Conservation (phyloP, 2,329 filamentous ascomycete genomes). For the Blumeria hordei region DNA sequence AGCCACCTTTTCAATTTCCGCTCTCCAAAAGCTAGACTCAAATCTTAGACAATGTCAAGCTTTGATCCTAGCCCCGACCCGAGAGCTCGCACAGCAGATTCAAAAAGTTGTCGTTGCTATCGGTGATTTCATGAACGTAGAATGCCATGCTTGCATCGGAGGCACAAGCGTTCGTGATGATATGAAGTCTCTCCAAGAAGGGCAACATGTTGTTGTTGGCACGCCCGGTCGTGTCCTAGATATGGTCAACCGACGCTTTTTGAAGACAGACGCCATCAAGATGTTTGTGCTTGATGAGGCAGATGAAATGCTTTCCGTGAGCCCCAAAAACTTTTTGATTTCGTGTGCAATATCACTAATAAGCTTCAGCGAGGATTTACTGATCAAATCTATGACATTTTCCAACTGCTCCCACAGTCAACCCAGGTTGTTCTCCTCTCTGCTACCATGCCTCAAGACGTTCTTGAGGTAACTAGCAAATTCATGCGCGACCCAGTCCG, state of each 20-base stretch:
- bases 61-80: constrained; percentile 88
- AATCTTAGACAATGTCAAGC: constrained; percentile 93
- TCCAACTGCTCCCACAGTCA: constrained; percentile 91
- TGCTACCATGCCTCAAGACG: constrained; percentile 96
- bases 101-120: constrained; percentile 98
- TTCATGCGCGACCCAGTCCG: constrained; percentile 99
- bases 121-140: constrained; percentile 97
- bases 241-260: constrained; percentile 96
- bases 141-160: constrained; percentile 98
- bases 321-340: constrained; percentile 13
- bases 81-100: constrained; percentile 97
- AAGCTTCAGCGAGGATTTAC: constrained; percentile 68
- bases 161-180: constrained; percentile 95
- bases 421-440: constrained; percentile 97
- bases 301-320: constrained; percentile 90
- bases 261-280: constrained; percentile 97
- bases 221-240: constrained; percentile 96
- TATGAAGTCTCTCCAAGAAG: constrained; percentile 92
- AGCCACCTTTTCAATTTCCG: constrained; percentile 96
- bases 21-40: constrained; percentile 95
- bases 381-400: constrained; percentile 99
- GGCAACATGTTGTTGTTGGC: constrained; percentile 90
- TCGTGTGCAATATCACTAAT: constrained; percentile 15
- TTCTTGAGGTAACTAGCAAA: constrained; percentile 97
- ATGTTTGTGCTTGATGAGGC: constrained; percentile 99